These are phyloP conservation scores for Hysterium pulicare DNA, from an alignment of 2,329 filamentous ascomycete species.

Conservation along the genomic window DNA sequence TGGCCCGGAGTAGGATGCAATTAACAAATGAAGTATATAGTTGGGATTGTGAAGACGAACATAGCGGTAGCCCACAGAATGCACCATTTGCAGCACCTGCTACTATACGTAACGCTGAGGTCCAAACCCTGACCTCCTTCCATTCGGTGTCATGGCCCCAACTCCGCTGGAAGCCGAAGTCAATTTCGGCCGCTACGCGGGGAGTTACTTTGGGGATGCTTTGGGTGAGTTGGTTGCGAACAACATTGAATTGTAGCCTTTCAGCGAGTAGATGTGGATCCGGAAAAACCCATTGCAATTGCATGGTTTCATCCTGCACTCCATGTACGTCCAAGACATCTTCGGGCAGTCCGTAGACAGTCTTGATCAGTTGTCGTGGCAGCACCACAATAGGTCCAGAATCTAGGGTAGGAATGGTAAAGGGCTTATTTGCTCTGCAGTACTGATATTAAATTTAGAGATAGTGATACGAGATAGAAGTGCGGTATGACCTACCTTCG, in stretches of 20 bases:
- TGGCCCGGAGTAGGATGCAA: not conserved
- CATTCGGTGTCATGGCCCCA: constrained; percentile 11
- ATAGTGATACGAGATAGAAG: not conserved
- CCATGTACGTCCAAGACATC: not conserved
- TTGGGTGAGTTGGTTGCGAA: constrained; percentile 12
- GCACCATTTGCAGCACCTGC: constrained; percentile 14
- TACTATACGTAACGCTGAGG: constrained; percentile 11
- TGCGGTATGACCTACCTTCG: not conserved
- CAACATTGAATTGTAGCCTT: not conserved
- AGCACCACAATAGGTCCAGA: not conserved
- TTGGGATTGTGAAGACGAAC: constrained; percentile 2
- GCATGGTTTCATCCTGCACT: not conserved
- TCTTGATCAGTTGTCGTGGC: not conserved
- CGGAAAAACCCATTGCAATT: not conserved
- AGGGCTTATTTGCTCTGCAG: not conserved
- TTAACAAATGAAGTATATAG: not conserved
- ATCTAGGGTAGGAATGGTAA: not conserved
- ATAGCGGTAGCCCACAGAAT: constrained; percentile 15
- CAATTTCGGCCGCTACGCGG: constrained; percentile 13
- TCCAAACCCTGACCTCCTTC: constrained; percentile 15
- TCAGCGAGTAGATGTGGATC: not conserved
- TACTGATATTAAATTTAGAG: not conserved
- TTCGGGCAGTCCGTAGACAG: not conserved
- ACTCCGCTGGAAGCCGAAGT: constrained; percentile 11
- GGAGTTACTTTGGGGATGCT: constrained; percentile 14